Conservation (phyloP, 208 protist species). For the Trypanosoma cruzi region DNA sequence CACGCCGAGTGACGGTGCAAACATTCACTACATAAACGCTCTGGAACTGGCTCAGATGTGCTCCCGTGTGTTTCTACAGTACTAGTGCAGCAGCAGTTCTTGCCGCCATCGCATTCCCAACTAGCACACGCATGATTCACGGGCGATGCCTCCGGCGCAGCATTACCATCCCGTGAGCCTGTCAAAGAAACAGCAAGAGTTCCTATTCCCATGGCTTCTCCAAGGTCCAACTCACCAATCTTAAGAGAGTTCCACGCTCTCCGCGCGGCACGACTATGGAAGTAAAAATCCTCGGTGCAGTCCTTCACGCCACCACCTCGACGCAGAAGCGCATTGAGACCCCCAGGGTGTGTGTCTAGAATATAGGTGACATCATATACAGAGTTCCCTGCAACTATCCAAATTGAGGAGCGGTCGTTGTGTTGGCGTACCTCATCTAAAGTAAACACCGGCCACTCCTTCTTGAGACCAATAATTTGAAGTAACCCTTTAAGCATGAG, state of each 20-base stretch:
- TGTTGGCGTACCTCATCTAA: slow-evolving; percentile 69
- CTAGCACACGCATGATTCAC: slow-evolving; percentile 18
- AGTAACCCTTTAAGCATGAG: slow-evolving; percentile 33
- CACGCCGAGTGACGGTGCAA: slow-evolving; percentile 3
- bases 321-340: slow-evolving; percentile 58
- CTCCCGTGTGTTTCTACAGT: slow-evolving; percentile 36
- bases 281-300: slow-evolving; percentile 63
- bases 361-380: slow-evolving; percentile 83
- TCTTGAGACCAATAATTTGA: slow-evolving; percentile 34
- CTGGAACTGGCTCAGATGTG: slow-evolving; percentile 22
- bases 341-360: slow-evolving; percentile 66
- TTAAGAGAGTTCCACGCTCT: slow-evolving; percentile 54
- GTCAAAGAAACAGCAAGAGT: not conserved
- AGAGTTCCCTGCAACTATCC: slow-evolving; percentile 76
- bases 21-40: slow-evolving; percentile 16
- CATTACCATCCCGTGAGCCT: not conserved
- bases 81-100: slow-evolving; percentile 29
- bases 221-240: slow-evolving; percentile 55
- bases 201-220: slow-evolving; percentile 21
- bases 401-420: slow-evolving; percentile 66
- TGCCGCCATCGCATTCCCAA: slow-evolving; percentile 5
- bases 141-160: not conserved
- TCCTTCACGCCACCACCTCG: slow-evolving; percentile 65
- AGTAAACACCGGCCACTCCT: slow-evolving; percentile 52
- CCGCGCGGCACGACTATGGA: slow-evolving; percentile 68